These are phyloP conservation scores for Yamadazyma philogaea DNA, from an alignment of 805 yeast genomes.

Conservation along the genomic window DNA sequence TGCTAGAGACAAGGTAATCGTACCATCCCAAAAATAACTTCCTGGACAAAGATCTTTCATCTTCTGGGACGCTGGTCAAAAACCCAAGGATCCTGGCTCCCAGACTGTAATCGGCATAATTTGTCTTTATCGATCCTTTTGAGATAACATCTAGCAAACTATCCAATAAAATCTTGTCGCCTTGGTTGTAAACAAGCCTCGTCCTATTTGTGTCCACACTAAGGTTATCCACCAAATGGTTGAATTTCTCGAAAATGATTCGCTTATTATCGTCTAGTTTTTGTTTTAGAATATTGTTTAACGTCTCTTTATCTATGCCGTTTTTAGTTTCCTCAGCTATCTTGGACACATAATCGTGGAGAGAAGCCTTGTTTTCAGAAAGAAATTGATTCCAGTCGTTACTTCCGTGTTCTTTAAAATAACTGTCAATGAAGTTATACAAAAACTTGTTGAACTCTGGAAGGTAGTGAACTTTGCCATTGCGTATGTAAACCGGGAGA, in stretches of 20 bases:
- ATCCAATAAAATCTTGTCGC: constrained; percentile 25
- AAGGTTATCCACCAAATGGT: constrained; percentile 24
- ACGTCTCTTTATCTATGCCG: constrained; percentile 18
- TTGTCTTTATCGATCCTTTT: constrained; percentile 33
- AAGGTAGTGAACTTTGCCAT: constrained; percentile 33
- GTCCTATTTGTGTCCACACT: constrained; percentile 14
- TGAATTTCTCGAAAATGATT: constrained; percentile 22
- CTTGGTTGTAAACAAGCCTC: constrained; percentile 10
- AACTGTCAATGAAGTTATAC: constrained; percentile 30
- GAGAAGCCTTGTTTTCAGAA: constrained; percentile 17
- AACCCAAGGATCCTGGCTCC: constrained; percentile 42
- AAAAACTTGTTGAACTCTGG: constrained; percentile 40
- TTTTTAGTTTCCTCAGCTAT: constrained; percentile 6
- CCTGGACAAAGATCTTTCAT: constrained; percentile 20
- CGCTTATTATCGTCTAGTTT: constrained; percentile 23
- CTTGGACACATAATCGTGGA: constrained; percentile 17
- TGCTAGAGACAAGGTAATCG: constrained; percentile 27
- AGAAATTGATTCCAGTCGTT: constrained; percentile 25
- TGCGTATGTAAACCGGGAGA: constrained; percentile 29
- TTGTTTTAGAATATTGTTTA: constrained; percentile 22
- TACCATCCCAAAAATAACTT: constrained; percentile 40
- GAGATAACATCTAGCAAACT: constrained; percentile 29
- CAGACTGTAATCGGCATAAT: constrained; percentile 38
- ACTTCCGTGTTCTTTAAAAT: constrained; percentile 15
- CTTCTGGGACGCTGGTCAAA: constrained; percentile 26